A percentile compares a stretch with the other conserved stretches of the same genome.
phyloP scores from a whole-genome alignment of 139 green algal genomes.

The Gonium pectorale region DNA sequence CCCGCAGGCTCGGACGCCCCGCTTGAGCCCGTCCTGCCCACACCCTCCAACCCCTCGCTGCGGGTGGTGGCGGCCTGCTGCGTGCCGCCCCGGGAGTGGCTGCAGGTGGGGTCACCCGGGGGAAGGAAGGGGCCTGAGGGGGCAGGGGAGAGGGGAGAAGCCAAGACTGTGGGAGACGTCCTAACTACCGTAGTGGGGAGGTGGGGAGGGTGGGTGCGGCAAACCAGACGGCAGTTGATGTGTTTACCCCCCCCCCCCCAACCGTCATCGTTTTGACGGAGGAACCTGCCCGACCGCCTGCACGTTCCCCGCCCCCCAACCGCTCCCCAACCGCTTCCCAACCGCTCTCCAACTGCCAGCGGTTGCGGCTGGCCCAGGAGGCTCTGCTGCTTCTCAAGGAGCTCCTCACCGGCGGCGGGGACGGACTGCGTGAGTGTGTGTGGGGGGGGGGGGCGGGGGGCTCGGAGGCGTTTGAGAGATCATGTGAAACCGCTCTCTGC shows the following conservation, averaged over 20 bases:
- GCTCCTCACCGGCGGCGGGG: background rate
- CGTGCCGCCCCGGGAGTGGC: conserved; percentile 11
- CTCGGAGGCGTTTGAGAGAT: too few species aligned
- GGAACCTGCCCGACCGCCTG: too few species aligned
- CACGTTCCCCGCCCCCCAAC: background rate
- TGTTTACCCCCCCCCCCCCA: too few species aligned
- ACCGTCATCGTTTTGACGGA: too few species aligned
- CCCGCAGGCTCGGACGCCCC: background rate
- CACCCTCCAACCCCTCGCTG: background rate
- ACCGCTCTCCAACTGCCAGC: background rate
- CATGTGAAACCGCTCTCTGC: too few species aligned
- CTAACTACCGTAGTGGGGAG: too few species aligned
- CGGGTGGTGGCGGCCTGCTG: background rate
- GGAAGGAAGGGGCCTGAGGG: too few species aligned
- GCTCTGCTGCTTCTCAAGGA: conserved; percentile 42
- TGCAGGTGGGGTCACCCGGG: conserved; percentile 1
- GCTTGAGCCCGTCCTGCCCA: conserved; percentile 24
- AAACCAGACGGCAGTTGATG: too few species aligned
- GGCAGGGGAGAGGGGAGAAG: too few species aligned
- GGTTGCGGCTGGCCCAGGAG: conserved; percentile 32
- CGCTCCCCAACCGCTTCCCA: background rate
- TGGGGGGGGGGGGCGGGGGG: background rate
- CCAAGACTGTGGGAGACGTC: too few species aligned
- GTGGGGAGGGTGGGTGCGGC: too few species aligned
- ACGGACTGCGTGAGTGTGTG: conserved; percentile 10